Base-by-base conservation (phyloP, 495 filamentous ascomycete genomes). In the Apiosordaria backusii region DNA sequence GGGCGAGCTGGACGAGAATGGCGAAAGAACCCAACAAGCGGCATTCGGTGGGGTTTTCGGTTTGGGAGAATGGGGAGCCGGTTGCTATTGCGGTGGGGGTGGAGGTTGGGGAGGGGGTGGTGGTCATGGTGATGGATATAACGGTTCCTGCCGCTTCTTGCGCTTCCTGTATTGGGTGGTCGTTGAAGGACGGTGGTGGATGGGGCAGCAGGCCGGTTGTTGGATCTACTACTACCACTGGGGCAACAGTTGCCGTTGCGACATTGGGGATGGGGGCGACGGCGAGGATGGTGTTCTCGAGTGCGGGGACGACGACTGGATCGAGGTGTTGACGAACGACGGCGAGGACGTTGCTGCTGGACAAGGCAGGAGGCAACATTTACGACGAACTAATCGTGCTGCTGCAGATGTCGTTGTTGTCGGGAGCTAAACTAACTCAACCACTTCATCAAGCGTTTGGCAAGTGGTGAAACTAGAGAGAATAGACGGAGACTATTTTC, bases 1-100 rank as follows among this genome's bases (percentile, higher is more conserved):
- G 85, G 4, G 92, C 91, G 23, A 87, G 88, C 75, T 99, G 95
- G 3, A 98, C 87, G 50, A 99, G 75, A 26, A 99, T 83, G 24
- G 95, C 94, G 68, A 96, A 97, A 0, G 91, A 85, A 0, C 93
- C 93, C 1, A 97, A 84, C 1, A 97, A 81, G 64, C 87, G 82
- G 74, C 93, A 97, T 78, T 97, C 92, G 67, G 86, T 88, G 64
- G 65, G 55, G 22, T 71, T 72, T 23, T 68, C 66, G 25, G 69
- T 64, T 4, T 72, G 45, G 76, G 70, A n/a, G 74, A 74, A 45
- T 3, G 53, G 54, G 19, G 65, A n/a, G 18, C 27, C 22, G 9
- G 63, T 53, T 35, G 58, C 27, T 19, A 61, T 61, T 22, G 64
- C 19, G 2, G 64, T 57, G 22, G 66, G 13, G 4, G 65, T 61